Conservation (phyloP, 805 yeast genomes). For the Saccharomycopsis fermentans region DNA sequence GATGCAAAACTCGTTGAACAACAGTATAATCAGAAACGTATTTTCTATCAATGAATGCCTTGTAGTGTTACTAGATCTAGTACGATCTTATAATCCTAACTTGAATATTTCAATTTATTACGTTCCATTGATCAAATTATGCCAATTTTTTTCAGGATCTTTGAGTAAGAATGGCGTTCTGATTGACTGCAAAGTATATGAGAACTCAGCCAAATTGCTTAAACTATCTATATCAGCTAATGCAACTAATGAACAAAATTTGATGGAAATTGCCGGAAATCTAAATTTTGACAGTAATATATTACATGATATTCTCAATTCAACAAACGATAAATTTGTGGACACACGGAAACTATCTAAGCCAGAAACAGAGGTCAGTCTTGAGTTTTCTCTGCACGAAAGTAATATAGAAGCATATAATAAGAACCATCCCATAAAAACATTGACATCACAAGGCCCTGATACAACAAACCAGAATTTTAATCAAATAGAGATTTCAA, state of each 20-base stretch:
- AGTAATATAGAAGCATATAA: not conserved
- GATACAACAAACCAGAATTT: not conserved
- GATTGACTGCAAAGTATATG: conserved; percentile 2
- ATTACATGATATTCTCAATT: not conserved
- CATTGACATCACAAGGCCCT: not conserved
- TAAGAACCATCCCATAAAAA: not conserved
- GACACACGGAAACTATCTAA: not conserved
- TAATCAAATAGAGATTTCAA: not conserved
- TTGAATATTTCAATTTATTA: conserved; percentile 20
- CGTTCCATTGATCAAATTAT: conserved; percentile 19
- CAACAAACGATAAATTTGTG: not conserved
- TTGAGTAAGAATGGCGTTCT: not conserved
- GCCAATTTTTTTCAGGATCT: conserved; percentile 9
- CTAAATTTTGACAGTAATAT: not conserved
- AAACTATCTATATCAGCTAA: conserved; percentile 1
- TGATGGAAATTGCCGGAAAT: conserved; percentile 5
- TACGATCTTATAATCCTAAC: conserved; percentile 24
- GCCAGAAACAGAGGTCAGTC: not conserved
- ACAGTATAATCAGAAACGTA: conserved; percentile 22
- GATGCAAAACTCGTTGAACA: conserved; percentile 20
- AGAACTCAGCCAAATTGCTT: conserved; percentile 1
- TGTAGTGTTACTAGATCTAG: conserved; percentile 23
- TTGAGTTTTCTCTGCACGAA: not conserved
- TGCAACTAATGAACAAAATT: not conserved
- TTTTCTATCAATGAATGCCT: conserved; percentile 21